Evolutionary conservation across 345 rosid genomes (phyloP).

Genomic region (Hypericum perforatum): DNA sequence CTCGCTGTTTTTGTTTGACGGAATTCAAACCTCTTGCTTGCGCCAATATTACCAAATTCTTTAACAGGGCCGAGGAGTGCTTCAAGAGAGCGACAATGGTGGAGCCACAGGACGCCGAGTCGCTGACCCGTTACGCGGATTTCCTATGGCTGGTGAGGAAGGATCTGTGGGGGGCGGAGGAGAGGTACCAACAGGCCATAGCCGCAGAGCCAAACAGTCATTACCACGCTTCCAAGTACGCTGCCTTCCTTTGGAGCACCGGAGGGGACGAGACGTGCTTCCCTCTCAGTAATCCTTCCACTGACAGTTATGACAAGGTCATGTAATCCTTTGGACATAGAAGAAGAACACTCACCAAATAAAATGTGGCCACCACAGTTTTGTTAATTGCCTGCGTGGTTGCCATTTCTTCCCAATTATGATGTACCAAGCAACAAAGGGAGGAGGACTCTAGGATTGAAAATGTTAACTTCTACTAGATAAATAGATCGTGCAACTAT

Average conservation of each 20-base stretch:
- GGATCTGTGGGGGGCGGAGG: slow-evolving; percentile 70
- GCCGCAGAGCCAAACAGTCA: slow-evolving; percentile 41
- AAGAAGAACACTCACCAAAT: too few species aligned
- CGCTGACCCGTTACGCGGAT: slow-evolving; percentile 47
- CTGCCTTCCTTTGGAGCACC: slow-evolving; percentile 61
- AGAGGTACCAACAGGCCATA: slow-evolving; percentile 52
- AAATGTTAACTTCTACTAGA: too few species aligned
- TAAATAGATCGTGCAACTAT: too few species aligned
- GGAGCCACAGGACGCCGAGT: slow-evolving; percentile 55
- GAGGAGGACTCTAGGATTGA: too few species aligned
- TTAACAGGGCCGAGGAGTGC: slow-evolving; percentile 54
- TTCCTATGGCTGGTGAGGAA: slow-evolving; percentile 61
- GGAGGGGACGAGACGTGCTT: slow-evolving; percentile 67
- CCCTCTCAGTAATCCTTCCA: slow-evolving; percentile 22
- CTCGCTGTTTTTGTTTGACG: too few species aligned
- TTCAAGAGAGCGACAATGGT: slow-evolving; percentile 48
- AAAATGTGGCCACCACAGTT: too few species aligned
- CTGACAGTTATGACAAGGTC: background rate
- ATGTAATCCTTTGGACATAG: too few species aligned
- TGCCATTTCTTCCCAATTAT: too few species aligned
- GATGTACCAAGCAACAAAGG: too few species aligned
- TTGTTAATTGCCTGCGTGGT: too few species aligned
- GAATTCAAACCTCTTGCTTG: background rate
- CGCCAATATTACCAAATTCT: background rate
- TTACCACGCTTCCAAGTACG: slow-evolving; percentile 49